Conservation (phyloP, 768 basidiomycete genomes). For the Boletus pseudo-olivaceus region DNA sequence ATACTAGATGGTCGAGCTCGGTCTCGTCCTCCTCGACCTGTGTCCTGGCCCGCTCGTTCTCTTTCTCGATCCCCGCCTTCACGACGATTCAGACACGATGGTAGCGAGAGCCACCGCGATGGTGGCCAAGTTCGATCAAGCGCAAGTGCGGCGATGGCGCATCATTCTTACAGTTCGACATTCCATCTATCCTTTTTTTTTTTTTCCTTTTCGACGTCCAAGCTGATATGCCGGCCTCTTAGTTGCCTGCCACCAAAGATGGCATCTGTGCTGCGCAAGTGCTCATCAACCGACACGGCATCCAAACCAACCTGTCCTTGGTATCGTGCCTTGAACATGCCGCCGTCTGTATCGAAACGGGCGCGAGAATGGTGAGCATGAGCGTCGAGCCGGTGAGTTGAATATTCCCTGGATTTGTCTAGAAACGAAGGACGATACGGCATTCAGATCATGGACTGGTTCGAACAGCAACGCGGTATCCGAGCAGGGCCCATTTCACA, state of each 20-base stretch:
- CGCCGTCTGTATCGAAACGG: conserved; percentile 51
- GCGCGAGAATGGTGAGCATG: conserved; percentile 47
- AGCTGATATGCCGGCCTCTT: not conserved
- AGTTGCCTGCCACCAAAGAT: conserved; percentile 58
- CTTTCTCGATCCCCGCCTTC: conserved; percentile 49
- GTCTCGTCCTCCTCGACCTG: conserved; percentile 41
- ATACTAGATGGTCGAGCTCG: conserved; percentile 54
- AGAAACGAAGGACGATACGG: conserved; percentile 1
- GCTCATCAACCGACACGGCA: conserved; percentile 37
- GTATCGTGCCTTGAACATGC: conserved; percentile 57
- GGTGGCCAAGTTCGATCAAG: conserved; percentile 38
- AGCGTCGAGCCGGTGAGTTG: conserved; percentile 46
- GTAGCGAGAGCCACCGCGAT: conserved; percentile 41
- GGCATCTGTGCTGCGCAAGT: conserved; percentile 47
- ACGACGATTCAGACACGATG: conserved; percentile 37
- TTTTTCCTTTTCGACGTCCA: not conserved
- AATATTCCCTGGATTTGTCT: not conserved
- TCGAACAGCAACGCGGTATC: conserved; percentile 32
- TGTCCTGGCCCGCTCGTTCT: conserved; percentile 47
- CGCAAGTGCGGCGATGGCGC: conserved; percentile 36
- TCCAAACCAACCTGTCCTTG: conserved; percentile 48
- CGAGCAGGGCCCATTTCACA: not conserved
- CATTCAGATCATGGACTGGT: conserved; percentile 40
- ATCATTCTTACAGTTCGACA: conserved; percentile 48
- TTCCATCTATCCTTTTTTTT: too few relatives aligned